A percentile compares a stretch with the other conserved stretches of the same genome.
phyloP scores from a whole-genome alignment of 306 rosid species.

The Quercus rubra region DNA sequence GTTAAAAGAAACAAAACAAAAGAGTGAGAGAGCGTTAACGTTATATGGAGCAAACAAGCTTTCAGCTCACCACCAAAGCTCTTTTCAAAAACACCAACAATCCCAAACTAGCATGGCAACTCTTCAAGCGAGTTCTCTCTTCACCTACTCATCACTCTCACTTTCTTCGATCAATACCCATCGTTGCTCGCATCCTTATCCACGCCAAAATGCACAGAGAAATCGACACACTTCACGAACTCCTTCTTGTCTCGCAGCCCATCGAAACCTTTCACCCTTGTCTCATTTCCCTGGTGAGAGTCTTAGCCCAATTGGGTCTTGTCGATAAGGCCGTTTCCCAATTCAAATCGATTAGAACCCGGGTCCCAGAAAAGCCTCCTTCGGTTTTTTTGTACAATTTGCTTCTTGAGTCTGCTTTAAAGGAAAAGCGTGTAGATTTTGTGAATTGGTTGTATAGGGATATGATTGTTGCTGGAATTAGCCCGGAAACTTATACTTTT shows the following conservation, averaged over 20 bases:
- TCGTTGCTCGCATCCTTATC: constrained; percentile 57
- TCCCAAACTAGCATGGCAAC: constrained; percentile 78
- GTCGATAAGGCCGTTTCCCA: constrained; percentile 45
- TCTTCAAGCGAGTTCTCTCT: constrained; percentile 64
- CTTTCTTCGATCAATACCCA: constrained; percentile 33
- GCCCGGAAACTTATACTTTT: constrained; percentile 73
- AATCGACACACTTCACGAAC: constrained; percentile 49
- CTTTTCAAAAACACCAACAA: constrained; percentile 48
- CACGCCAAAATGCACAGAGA: constrained; percentile 51
- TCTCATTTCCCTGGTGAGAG: constrained; percentile 37
- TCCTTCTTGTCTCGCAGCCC: constrained; percentile 39
- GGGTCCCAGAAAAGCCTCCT: constrained; percentile 48
- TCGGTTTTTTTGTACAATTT: constrained; percentile 53
- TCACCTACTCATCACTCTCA: constrained; percentile 26
- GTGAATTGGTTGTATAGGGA: constrained; percentile 69
- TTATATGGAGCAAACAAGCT: constrained; percentile 37
- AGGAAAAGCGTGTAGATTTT: constrained; percentile 31
- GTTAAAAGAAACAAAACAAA: too few relatives aligned
- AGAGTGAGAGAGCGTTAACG: too few relatives aligned
- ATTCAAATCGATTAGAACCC: constrained; percentile 61
- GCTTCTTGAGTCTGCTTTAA: constrained; percentile 51
- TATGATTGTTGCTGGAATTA: constrained; percentile 57
- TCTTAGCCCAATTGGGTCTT: constrained; percentile 46
- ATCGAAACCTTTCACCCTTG: constrained; percentile 43
- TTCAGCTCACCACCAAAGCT: constrained; percentile 36